A percentile compares a stretch with the other conserved stretches of the same genome.
phyloP scores from a whole-genome alignment of 2,329 filamentous ascomycete genomes.

The Exophiala mesophila region DNA sequence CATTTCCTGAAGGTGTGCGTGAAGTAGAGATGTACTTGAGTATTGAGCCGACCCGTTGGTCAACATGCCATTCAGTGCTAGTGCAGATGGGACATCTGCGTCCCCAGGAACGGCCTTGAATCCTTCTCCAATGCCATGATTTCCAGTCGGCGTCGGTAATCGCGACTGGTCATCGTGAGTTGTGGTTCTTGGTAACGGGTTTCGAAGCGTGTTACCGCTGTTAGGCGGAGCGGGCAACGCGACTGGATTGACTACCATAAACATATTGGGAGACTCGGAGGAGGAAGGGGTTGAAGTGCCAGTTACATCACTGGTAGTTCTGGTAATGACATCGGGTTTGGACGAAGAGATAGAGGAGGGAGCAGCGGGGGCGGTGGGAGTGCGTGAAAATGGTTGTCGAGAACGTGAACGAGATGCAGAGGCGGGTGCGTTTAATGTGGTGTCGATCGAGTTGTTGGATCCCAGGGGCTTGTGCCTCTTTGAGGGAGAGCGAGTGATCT shows the following conservation, averaged over 20 bases:
- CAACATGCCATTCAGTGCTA: constrained; percentile 18
- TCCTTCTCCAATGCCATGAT: neutral
- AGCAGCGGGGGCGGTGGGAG: constrained; percentile 18
- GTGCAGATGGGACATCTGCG: constrained; percentile 12
- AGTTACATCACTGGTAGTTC: constrained; percentile 20
- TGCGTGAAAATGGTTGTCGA: constrained; percentile 16
- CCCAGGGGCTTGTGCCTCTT: constrained; percentile 23
- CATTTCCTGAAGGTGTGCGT: constrained; percentile 72
- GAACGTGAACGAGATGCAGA: constrained; percentile 16
- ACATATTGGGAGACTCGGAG: constrained; percentile 17
- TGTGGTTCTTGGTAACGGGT: constrained; percentile 8
- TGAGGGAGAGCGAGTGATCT: constrained; percentile 25
- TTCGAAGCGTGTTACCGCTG: constrained; percentile 6
- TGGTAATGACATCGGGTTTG: constrained; percentile 12
- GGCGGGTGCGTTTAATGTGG: constrained; percentile 8
- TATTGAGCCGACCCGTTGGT: neutral
- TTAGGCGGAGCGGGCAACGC: constrained; percentile 3
- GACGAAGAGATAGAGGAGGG: constrained; percentile 11
- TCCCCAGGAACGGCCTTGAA: constrained; percentile 7
- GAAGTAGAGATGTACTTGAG: constrained; percentile 34
- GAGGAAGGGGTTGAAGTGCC: neutral
- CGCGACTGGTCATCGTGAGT: constrained; percentile 5
- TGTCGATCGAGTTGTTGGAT: constrained; percentile 22
- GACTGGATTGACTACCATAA: constrained; percentile 4
- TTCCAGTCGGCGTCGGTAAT: constrained; percentile 1